These are phyloP conservation scores for Cicer chorassanicum DNA, from an alignment of 306 rosid genomes.

Conservation along the genomic window DNA sequence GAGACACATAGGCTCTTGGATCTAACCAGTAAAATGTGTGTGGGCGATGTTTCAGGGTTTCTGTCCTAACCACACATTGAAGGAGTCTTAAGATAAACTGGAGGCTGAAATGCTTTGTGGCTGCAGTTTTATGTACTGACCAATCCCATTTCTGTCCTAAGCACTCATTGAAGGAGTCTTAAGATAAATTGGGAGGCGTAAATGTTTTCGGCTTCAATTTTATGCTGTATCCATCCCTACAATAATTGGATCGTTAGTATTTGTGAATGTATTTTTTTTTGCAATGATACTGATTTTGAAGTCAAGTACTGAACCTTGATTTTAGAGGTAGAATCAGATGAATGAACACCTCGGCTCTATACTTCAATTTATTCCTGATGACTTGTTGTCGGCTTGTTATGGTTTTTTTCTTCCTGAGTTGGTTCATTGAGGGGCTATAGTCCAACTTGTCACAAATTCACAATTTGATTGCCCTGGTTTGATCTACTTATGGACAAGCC, in stretches of 20 bases:
- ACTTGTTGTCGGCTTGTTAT: neutral
- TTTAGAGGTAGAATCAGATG: slow-evolving; percentile 21
- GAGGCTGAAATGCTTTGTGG: neutral
- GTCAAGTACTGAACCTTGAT: slow-evolving; percentile 21
- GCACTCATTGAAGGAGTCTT: slow-evolving; percentile 31
- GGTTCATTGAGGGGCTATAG: neutral
- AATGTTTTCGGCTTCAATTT: neutral
- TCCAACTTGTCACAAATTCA: slow-evolving; percentile 12
- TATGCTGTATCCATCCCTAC: slow-evolving; percentile 5
- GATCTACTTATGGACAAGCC: slow-evolving; percentile 12
- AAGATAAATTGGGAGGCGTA: slow-evolving; percentile 12
- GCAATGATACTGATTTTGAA: slow-evolving; percentile 12
- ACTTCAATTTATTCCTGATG: slow-evolving; percentile 26
- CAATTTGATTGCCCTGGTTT: neutral
- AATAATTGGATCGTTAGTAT: slow-evolving; percentile 9
- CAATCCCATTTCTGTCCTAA: neutral
- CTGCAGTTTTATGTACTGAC: neutral
- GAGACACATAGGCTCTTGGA: slow-evolving; percentile 72
- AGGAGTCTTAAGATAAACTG: slow-evolving; percentile 29
- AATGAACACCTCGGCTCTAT: slow-evolving; percentile 10
- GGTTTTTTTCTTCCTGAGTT: neutral
- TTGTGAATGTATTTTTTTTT: slow-evolving; percentile 5
- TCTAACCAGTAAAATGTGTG: slow-evolving; percentile 75
- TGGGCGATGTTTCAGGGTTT: slow-evolving; percentile 60
- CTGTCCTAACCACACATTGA: slow-evolving; percentile 37